Evolutionary conservation across 1,284 basidiomycete genomes (phyloP).

Genomic region (Clitocybe nebularis): DNA sequence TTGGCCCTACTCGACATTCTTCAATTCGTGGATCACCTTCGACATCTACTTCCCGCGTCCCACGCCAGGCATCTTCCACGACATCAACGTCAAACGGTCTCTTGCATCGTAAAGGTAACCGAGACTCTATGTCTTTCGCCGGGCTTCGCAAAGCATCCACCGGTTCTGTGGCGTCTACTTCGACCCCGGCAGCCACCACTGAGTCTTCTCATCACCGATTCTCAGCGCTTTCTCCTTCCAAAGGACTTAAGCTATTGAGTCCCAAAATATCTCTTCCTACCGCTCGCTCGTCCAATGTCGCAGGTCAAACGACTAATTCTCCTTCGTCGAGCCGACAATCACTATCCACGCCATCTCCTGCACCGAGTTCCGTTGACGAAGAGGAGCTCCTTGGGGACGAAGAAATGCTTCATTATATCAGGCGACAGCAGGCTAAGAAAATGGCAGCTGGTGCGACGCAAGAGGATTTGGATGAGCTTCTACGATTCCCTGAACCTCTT

Average conservation of each 20-base stretch:
- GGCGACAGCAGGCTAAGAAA: slow-evolving; percentile 85
- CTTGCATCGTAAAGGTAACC: slow-evolving; percentile 57
- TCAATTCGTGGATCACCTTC: slow-evolving; percentile 59
- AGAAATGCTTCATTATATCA: slow-evolving; percentile 95
- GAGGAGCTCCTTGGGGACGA: slow-evolving; percentile 92
- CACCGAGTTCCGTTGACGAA: slow-evolving; percentile 74
- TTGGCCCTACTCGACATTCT: slow-evolving; percentile 35
- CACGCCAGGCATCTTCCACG: slow-evolving; percentile 55
- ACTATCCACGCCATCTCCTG: slow-evolving; percentile 77
- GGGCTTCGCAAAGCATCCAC: slow-evolving; percentile 77
- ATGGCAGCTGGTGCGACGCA: slow-evolving; percentile 79
- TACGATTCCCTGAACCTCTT: slow-evolving; percentile 90
- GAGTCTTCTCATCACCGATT: slow-evolving; percentile 48
- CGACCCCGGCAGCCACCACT: slow-evolving; percentile 42
- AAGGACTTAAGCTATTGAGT: slow-evolving; percentile 72
- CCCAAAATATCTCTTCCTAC: slow-evolving; percentile 68
- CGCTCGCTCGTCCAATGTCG: slow-evolving; percentile 49
- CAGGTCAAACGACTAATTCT: slow-evolving; percentile 50
- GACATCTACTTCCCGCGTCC: slow-evolving; percentile 49
- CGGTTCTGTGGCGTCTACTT: slow-evolving; percentile 64
- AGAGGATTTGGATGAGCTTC: slow-evolving; percentile 84
- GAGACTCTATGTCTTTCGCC: slow-evolving; percentile 73
- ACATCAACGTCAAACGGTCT: slow-evolving; percentile 37
- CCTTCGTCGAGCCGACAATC: slow-evolving; percentile 75
- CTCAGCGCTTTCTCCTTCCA: slow-evolving; percentile 78